phyloP scores from a whole-genome alignment of 768 basidiomycete genomes.

The Mycena vitilis region DNA sequence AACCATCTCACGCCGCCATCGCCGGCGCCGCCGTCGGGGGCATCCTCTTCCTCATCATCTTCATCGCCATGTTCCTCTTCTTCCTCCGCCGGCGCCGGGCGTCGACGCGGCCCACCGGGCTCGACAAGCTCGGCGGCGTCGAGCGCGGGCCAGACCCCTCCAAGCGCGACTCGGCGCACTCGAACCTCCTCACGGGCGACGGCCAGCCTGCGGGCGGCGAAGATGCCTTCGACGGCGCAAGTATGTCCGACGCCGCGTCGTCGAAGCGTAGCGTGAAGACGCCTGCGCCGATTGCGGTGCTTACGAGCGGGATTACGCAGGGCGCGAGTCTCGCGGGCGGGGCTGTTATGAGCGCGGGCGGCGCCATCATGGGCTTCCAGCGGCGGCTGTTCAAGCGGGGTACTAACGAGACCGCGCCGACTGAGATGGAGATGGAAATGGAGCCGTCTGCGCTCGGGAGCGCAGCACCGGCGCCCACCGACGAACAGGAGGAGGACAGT shows the following conservation, averaged over 20 bases:
- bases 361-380: neutral
- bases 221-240: neutral
- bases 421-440: conserved; percentile 15
- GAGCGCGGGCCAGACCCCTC: conserved; percentile 4
- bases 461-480: neutral
- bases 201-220: conserved; percentile 8
- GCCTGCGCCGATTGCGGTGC: neutral
- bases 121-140: neutral
- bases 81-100: neutral
- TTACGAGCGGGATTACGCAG: neutral
- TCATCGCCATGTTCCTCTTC: neutral
- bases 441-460: neutral
- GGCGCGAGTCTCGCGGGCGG: conserved; percentile 6
- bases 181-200: conserved; percentile 1
- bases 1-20: neutral
- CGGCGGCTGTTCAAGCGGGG: conserved; percentile 2
- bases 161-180: neutral
- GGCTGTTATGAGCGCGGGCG: neutral
- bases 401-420: neutral
- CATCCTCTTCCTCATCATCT: neutral
- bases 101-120: neutral
- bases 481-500: too few relatives aligned
- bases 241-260: neutral
- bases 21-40: neutral
- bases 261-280: neutral